phyloP scores from a whole-genome alignment of 2,329 filamentous ascomycete genomes.

The Monosporascus sp. region DNA sequence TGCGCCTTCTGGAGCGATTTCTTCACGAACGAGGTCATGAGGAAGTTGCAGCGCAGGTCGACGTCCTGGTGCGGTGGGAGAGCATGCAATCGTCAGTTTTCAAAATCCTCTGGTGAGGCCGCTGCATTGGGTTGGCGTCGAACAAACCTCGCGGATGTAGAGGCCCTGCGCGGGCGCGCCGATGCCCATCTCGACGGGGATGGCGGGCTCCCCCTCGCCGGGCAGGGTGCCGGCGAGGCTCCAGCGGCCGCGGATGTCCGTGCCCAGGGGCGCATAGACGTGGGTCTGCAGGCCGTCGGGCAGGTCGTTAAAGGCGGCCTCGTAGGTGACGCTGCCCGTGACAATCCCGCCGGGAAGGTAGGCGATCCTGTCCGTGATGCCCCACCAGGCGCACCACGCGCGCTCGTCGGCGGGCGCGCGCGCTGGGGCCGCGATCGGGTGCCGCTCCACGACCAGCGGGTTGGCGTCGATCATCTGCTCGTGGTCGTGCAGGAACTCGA shows the following conservation, averaged over 20 bases:
- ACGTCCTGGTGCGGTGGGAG: conserved; percentile 48
- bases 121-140: too few species aligned
- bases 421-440: conserved; percentile 60
- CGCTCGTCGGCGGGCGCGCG: conserved; percentile 65
- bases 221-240: conserved; percentile 65
- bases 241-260: conserved; percentile 77
- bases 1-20: conserved; percentile 77
- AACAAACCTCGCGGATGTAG: conserved; percentile 62
- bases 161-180: conserved; percentile 62
- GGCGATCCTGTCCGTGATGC: conserved; percentile 68
- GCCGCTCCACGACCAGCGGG: conserved; percentile 70
- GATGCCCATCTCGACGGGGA: conserved; percentile 61
- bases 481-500: conserved; percentile 74
- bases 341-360: conserved; percentile 65
- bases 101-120: neutral
- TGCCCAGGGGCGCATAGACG: conserved; percentile 74
- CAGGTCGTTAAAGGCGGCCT: conserved; percentile 73
- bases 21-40: conserved; percentile 74
- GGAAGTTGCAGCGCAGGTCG: conserved; percentile 72
- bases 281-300: conserved; percentile 73
- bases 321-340: conserved; percentile 68
- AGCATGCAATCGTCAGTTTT: neutral
- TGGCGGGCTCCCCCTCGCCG: conserved; percentile 68
- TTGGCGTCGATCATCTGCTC: conserved; percentile 83
- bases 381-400: conserved; percentile 69